Evolutionary conservation across 1,284 basidiomycete species (phyloP), one percentile per base, ranked within the genome.

Genomic region (Hymenochaete sp.): DNA sequence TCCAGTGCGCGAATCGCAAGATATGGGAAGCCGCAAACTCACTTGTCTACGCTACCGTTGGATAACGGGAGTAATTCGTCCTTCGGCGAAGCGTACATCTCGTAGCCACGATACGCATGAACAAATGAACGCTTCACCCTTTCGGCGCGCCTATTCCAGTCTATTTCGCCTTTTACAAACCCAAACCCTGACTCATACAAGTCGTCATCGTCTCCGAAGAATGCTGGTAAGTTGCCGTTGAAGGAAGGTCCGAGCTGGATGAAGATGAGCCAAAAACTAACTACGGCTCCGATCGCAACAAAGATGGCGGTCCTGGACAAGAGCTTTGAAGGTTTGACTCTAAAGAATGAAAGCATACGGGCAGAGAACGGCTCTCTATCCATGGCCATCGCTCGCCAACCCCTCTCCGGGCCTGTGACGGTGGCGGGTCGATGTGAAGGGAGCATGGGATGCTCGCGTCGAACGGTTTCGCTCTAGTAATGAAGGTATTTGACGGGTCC

Each of bases 1-100:
- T 10, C 28, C 32, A 44, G 40, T 31, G 50, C 19, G 16, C 28
- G 21, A 31, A 5, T 19, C 14, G 22, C 8, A 24, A 16, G 10
- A 45, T 7, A 25, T 33, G 28, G 4, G 18, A 36, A 25, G 38
- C 29, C 18, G 35, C 38, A 31, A 18, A 58, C 61, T 38, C 43
- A 63, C 51, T 60, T 59, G 54, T 62, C 57, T 11, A 57, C 57
- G 28, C 56, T 56, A 2, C 53, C 55, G 4, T 67, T 66, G 4
- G 61, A 59, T 0, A 76, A 55, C 1, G 79, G 68, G 11, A 59
- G 55, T 14, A 82, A 57, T 58, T 83, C 79, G 56, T 82, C 79
- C 38, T 68, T 63, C 1, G 77, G 75, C 52, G 68, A 77, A 2
- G 79, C 77, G 49, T 67, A 54, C 27, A 59, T 55, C 49, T 68